These are phyloP conservation scores for Tylopilus rubrobrunneus DNA, from an alignment of 768 basidiomycete species.

Conservation along the genomic window DNA sequence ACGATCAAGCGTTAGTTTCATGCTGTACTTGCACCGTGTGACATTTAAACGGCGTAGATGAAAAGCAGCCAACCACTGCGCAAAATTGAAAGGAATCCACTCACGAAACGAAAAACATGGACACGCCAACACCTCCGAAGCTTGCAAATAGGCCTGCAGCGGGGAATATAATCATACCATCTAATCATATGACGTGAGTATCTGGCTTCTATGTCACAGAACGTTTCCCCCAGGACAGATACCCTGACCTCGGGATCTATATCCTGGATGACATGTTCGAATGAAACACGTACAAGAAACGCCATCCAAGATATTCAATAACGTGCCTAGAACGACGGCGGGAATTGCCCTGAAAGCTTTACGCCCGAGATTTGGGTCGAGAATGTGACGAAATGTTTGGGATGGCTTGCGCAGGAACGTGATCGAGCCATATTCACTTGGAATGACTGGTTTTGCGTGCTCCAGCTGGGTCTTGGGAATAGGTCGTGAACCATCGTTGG, in stretches of 20 bases:
- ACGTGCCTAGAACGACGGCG: constrained; percentile 76
- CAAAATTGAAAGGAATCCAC: no score
- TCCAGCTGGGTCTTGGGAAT: constrained; percentile 5
- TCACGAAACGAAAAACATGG: constrained; percentile 89
- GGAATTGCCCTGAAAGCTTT: constrained; percentile 52
- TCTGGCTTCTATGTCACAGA: not conserved
- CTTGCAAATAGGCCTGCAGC: constrained; percentile 72
- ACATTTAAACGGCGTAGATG: not conserved
- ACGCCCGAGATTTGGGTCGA: constrained; percentile 17
- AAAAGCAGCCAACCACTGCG: not conserved
- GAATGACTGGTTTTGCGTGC: constrained; percentile 2
- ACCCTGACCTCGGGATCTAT: constrained; percentile 2
- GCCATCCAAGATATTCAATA: constrained; percentile 91
- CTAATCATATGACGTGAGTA: constrained; percentile 32
- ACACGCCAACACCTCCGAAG: constrained; percentile 86
- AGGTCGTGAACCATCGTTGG: not conserved
- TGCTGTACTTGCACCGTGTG: not conserved
- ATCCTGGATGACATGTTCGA: not conserved
- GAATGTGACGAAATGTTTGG: constrained; percentile 3
- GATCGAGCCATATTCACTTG: constrained; percentile 11
- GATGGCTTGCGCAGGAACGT: constrained; percentile 4
- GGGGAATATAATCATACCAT: constrained; percentile 97
- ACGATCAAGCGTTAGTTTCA: not conserved
- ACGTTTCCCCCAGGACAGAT: not conserved
- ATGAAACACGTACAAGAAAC: constrained; percentile 67